Evolutionary conservation across 257 asterid genomes (phyloP), one percentile per base, ranked within the genome.

Genomic region (Plantago major): DNA sequence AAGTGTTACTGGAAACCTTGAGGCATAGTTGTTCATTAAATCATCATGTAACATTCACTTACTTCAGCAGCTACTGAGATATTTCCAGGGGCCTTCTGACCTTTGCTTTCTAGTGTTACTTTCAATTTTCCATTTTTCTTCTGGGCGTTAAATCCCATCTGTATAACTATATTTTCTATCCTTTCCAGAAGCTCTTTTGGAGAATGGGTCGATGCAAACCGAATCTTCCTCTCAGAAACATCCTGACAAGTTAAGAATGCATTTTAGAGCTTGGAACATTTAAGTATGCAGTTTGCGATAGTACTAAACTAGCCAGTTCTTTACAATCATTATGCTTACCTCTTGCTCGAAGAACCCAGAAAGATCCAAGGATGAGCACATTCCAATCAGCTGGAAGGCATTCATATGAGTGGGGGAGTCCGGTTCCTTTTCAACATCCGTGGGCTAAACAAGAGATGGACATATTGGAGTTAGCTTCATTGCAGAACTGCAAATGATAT

Each of bases 281-380:
- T 1, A 22, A 22, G 48, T 22, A 55, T 46, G 54, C 45, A 47
- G 33, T 42, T 33, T 33, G 40, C 40, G 3, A 22, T 0, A 38
- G 58, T 5, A 15, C 11, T 4, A 22, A 28, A 46, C 26, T 60
- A 11, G 14, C 37, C 37, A 67, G 54, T 42, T 45, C 16, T 13
- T 58, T 55, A 49, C 9, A 15, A 45, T 63, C 28, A 7, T 67
- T 19, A 19, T 26, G 40, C 73, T 71, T 63, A 87, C 97, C 87
- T 90, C 97, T 68, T 87, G 77, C 75, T 90, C 97, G 54, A 90
- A 90, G 83, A 90, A 85, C 63, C 97, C 97, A 45, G 97, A 90
- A 63, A 90, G 92, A 71, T 90, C 97, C 7, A 90, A 81, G 78
- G 83, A 90, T 4, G 97, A 87, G 13, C 96, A 90, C 97, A 90